Conservation (phyloP, 2,329 filamentous ascomycete species). For the Colletotrichum sojae region DNA sequence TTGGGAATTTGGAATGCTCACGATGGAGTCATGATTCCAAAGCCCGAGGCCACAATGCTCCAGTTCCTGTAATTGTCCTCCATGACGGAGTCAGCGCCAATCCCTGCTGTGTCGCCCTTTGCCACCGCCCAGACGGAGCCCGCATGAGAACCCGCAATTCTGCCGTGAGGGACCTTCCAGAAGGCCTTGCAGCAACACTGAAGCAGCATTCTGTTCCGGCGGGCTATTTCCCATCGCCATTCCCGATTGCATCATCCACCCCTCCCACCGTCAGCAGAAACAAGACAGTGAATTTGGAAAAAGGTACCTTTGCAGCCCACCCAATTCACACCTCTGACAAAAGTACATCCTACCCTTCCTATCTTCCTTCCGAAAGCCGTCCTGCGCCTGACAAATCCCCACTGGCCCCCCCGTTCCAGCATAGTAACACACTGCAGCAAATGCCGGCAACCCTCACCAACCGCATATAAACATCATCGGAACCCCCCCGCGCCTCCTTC, state of each 20-base stretch:
- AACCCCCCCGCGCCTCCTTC: conserved; percentile 5
- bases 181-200: background rate
- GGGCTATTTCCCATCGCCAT: conserved; percentile 13
- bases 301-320: background rate
- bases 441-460: too few species aligned
- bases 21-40: background rate
- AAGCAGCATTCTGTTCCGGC: background rate
- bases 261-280: background rate
- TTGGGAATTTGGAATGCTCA: background rate
- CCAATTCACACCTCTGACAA: background rate
- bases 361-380: too few species aligned
- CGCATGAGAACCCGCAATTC: conserved; percentile 10
- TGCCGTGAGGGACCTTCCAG: background rate
- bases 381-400: conserved; percentile 18
- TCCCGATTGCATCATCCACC: conserved; percentile 39
- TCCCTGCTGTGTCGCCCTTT: too few species aligned
- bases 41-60: background rate
- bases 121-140: conserved; percentile 10
- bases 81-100: too few species aligned
- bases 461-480: conserved; percentile 6
- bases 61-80: too few species aligned
- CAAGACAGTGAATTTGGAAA: background rate
- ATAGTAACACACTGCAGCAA: background rate
- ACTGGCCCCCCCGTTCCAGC: background rate
- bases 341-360: background rate